Evolutionary conservation across 768 basidiomycete genomes (phyloP).

Genomic region (Leucosporidium creatinivorum): DNA sequence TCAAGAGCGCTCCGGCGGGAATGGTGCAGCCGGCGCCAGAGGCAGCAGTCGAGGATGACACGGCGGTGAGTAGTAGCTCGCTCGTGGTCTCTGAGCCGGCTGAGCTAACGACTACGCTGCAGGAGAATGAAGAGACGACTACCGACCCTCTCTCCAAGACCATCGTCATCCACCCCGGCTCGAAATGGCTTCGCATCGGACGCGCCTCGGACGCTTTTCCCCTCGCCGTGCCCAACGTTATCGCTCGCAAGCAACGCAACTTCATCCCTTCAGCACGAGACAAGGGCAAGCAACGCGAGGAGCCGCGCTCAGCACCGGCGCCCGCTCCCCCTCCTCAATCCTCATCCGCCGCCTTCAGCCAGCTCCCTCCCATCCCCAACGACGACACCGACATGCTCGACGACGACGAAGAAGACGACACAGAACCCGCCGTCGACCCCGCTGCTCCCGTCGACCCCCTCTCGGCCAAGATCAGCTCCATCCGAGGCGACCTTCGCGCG

Average conservation of each 20-base stretch:
- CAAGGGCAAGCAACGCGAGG: not conserved
- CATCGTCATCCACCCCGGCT: conserved; percentile 38
- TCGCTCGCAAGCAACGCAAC: conserved; percentile 24
- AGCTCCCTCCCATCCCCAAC: conserved; percentile 7
- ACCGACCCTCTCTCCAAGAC: conserved; percentile 28
- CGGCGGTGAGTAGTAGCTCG: not conserved
- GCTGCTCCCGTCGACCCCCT: conserved; percentile 39
- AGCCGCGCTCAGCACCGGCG: not conserved
- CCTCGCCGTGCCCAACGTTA: conserved; percentile 33
- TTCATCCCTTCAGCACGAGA: not conserved
- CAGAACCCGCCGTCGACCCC: not conserved
- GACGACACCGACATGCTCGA: conserved; percentile 14
- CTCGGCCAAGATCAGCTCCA: conserved; percentile 59
- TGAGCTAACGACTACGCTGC: not conserved
- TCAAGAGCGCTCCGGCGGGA: conserved; percentile 2
- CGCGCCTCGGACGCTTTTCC: conserved; percentile 32
- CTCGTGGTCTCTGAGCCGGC: not conserved
- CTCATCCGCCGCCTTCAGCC: too few species aligned
- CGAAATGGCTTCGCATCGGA: conserved; percentile 36
- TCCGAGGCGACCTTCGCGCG: conserved; percentile 42
- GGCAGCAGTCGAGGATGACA: not conserved
- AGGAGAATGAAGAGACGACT: not conserved
- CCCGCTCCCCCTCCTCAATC: not conserved
- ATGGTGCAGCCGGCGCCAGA: not conserved
- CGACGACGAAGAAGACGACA: not conserved